A percentile compares a stretch with the other conserved stretches of the same genome.
phyloP scores from a whole-genome alignment of 257 asterid species.

The Coffea canephora region DNA sequence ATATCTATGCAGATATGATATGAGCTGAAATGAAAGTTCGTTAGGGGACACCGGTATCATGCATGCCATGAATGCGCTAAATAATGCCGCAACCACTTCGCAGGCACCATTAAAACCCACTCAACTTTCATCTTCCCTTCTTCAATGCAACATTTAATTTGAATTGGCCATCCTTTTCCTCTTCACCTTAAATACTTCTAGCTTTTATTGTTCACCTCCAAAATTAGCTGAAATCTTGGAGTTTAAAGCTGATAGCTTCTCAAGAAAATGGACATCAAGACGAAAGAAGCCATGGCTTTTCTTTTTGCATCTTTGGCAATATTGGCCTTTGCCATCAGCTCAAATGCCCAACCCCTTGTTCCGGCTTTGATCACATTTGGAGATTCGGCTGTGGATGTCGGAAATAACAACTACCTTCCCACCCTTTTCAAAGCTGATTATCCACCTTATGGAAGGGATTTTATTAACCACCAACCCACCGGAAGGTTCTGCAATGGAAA shows the following conservation, averaged over 20 bases:
- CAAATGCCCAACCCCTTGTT: constrained; percentile 55
- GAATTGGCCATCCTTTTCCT: too few species aligned
- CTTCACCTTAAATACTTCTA: too few species aligned
- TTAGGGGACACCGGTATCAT: background rate
- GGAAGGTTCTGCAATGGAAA: constrained; percentile 94
- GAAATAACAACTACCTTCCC: constrained; percentile 68
- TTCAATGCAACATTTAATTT: constrained; percentile 21
- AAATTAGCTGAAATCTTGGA: background rate
- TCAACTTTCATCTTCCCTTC: constrained; percentile 15
- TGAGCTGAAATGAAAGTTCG: background rate
- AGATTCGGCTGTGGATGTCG: constrained; percentile 75
- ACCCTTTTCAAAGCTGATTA: constrained; percentile 73
- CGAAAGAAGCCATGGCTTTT: constrained; percentile 15
- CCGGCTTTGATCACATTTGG: constrained; percentile 89
- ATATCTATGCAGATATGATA: background rate
- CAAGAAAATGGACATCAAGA: constrained; percentile 21
- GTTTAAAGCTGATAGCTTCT: background rate
- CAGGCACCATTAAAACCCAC: constrained; percentile 13
- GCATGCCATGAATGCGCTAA: constrained; percentile 18
- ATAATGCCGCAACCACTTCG: constrained; percentile 15
- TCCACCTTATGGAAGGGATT: constrained; percentile 91
- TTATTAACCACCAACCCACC: constrained; percentile 53
- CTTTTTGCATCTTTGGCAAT: constrained; percentile 8
- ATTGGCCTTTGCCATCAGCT: constrained; percentile 30
- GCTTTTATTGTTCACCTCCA: background rate